A percentile compares a stretch with the other conserved stretches of the same genome.
Evolutionary conservation across 768 basidiomycete species (phyloP).

Genomic region (Artomyces pyxidatus): DNA sequence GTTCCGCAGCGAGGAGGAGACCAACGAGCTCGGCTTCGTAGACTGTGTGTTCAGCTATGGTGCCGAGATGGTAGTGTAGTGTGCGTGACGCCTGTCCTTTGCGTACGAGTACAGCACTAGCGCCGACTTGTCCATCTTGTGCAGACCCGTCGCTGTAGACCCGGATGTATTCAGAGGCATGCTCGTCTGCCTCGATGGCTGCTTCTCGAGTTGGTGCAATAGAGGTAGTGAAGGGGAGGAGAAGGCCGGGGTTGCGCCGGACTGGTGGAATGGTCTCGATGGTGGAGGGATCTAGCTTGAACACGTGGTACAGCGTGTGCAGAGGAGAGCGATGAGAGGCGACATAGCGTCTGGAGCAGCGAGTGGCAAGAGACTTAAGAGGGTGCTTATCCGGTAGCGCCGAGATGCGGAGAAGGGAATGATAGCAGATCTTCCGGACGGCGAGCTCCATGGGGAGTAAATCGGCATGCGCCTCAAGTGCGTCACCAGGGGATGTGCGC

Average conservation of each 20-base stretch:
- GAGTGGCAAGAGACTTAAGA: background rate
- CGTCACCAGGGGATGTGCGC: conserved; percentile 8
- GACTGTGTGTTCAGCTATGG: conserved; percentile 17
- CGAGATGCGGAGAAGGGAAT: conserved; percentile 2
- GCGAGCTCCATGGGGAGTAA: conserved; percentile 6
- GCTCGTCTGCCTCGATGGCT: background rate
- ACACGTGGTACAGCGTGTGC: conserved; percentile 11
- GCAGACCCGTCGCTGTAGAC: conserved; percentile 19
- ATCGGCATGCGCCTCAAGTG: conserved; percentile 1
- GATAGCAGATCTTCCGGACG: background rate
- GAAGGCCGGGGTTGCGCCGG: background rate
- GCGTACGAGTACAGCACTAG: conserved; percentile 6
- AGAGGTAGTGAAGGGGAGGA: background rate
- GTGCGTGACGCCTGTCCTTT: background rate
- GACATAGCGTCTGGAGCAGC: background rate
- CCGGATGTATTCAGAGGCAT: background rate
- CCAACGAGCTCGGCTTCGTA: conserved; percentile 27
- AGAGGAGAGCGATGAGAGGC: background rate
- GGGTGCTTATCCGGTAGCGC: conserved; percentile 13
- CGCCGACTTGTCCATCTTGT: conserved; percentile 11
- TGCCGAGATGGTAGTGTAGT: background rate
- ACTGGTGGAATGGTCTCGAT: conserved; percentile 8
- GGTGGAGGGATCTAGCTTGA: background rate
- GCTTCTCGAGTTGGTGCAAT: background rate
- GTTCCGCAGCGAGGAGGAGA: conserved; percentile 19